These are phyloP conservation scores for Fraxinus greggii DNA, from an alignment of 305 asterid species.

Conservation along the genomic window DNA sequence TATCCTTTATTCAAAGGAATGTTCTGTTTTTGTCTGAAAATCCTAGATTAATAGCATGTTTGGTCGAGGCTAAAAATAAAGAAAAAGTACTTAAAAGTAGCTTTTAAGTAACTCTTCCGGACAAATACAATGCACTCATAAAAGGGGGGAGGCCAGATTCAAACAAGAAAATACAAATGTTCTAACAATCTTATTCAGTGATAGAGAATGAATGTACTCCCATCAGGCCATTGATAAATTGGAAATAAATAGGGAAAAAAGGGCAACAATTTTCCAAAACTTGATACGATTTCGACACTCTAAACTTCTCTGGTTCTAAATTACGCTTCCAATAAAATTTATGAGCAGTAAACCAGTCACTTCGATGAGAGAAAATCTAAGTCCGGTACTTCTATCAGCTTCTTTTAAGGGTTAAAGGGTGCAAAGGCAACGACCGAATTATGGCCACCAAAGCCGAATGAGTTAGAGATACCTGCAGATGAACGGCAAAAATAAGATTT, in stretches of 20 bases:
- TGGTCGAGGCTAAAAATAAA: neutral
- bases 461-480: slow-evolving; percentile 61
- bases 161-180: neutral
- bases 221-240: neutral
- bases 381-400: neutral
- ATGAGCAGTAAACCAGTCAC: neutral
- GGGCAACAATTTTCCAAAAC: neutral
- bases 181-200: neutral
- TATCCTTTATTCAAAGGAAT: neutral
- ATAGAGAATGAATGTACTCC: neutral
- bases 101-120: neutral
- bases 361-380: neutral
- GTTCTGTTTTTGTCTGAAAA: neutral
- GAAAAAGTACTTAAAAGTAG: neutral
- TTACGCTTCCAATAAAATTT: neutral
- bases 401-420: slow-evolving; percentile 44
- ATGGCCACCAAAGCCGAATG: slow-evolving; percentile 67
- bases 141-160: neutral
- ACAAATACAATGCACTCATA: neutral
- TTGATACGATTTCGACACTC: neutral
- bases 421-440: slow-evolving; percentile 59
- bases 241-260: neutral
- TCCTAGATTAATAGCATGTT: neutral
- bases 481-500: neutral
- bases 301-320: neutral